These are phyloP conservation scores for Tulasnella sp. DNA, from an alignment of 768 basidiomycete species.

Conservation along the genomic window DNA sequence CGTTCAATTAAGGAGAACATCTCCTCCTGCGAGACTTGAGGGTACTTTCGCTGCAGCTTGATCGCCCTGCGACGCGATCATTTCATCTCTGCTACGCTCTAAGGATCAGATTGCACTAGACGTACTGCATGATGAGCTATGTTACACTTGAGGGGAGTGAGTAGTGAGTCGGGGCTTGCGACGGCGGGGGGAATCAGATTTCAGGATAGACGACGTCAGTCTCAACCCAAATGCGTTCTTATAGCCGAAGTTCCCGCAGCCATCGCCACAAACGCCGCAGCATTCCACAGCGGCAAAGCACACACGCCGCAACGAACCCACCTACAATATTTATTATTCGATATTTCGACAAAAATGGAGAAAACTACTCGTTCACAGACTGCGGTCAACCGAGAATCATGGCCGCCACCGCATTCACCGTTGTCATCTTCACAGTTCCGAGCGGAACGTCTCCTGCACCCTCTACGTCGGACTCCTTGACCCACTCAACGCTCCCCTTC, in stretches of 20 bases:
- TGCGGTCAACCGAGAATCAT: neutral
- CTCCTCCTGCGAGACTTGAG: conserved; percentile 86
- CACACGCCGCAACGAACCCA: neutral
- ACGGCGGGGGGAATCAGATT: conserved; percentile 13
- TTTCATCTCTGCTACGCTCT: neutral
- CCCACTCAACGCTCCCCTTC: conserved; percentile 7
- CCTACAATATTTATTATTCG: neutral
- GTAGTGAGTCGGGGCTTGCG: neutral
- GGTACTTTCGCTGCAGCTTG: conserved; percentile 86
- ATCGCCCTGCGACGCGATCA: conserved; percentile 45
- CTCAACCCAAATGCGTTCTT: conserved; percentile 9
- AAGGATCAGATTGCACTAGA: neutral
- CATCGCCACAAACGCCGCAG: neutral
- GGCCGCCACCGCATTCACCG: neutral
- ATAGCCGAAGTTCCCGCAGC: conserved; percentile 6
- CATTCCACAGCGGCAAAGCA: neutral
- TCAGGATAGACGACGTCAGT: conserved; percentile 12
- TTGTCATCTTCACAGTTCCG: neutral
- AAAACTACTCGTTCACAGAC: neutral
- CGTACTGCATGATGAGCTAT: conserved; percentile 16
- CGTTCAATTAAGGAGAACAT: conserved; percentile 91
- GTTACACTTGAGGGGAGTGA: neutral
- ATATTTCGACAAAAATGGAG: neutral
- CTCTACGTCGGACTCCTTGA: neutral
- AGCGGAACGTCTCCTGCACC: neutral